Base-by-base conservation (phyloP, 139 green algal species). In the Chlamydomonas sphaeroides region DNA sequence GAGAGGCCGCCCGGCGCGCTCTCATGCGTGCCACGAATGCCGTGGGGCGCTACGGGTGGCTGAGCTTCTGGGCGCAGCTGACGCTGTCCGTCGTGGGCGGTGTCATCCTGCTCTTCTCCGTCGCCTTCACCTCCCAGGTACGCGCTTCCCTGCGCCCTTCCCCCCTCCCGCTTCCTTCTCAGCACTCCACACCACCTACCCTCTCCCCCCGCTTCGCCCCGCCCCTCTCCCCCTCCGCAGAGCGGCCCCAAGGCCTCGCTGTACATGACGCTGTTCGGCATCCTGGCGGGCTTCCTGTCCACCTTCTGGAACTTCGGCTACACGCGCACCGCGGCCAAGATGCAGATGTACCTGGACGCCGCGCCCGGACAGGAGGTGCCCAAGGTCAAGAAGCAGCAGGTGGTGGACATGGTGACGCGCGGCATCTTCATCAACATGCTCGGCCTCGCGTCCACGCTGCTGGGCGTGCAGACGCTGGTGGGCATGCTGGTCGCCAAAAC, bases 401-500 rank as follows among this genome's bases (percentile, higher is more conserved):
- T 95, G n/a, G 73, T 96, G 63, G 87, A 92, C 75, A 92, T 89
- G 38, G 84, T 96, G 70, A 90, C 90, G 32, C 85, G 89, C n/a
- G 93, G 95, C 35, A 91, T 92, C 26, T 89, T 93, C 48, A 96
- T 97, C 82, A 97, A 97, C 75, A 84, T 96, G 65, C 62, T 93
- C 18, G 95, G 94, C 68, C 88, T 96, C 51, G 89, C 68, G 0
- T 77, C 88, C 39, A 95, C 93, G 15, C 87, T 97, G 45, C 57
- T 94, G 32, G 94, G 92, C 65, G 89, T 97, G 33, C 89, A 91
- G 76, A 88, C 81, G 11, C 70, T 88, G 74, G 78, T 88, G 21
- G 71, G 97, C 15, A 84, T 99, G 77, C 93, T 99, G 66, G 95
- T 99, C 39, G 97, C 96, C 72, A 99, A 99, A 91, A 99, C 97